phyloP scores from a whole-genome alignment of 306 rosid species.

The Ziziphus jujuba region DNA sequence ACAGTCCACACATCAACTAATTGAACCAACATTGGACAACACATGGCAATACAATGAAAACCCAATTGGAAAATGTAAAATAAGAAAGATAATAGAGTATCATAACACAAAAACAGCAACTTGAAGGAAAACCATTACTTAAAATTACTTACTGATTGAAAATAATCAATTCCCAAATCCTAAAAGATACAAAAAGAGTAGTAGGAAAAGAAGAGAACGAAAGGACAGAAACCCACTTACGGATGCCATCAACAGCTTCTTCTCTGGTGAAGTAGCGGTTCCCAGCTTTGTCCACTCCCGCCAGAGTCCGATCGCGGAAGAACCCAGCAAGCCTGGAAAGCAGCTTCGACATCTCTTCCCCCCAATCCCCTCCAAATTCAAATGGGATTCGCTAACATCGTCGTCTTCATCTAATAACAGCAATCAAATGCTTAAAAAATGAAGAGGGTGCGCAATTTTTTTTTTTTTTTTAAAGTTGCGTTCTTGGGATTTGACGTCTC shows the following conservation, averaged over 20 bases:
- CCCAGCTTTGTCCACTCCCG: conserved; percentile 74
- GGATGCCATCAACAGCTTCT: conserved; percentile 68
- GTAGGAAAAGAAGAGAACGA: neutral
- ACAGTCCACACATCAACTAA: neutral
- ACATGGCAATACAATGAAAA: neutral
- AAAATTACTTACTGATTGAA: neutral
- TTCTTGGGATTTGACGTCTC: too few species aligned
- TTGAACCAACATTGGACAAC: neutral
- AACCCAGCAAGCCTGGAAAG: conserved; percentile 55
- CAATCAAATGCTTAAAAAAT: neutral
- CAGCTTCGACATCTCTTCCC: conserved; percentile 57
- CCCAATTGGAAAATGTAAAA: conserved; percentile 1
- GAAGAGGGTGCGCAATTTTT: neutral
- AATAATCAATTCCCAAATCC: neutral
- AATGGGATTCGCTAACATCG: conserved; percentile 8
- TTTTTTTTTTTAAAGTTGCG: too few species aligned
- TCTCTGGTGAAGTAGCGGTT: conserved; percentile 66
- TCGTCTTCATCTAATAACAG: conserved; percentile 8
- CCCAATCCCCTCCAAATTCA: conserved; percentile 3
- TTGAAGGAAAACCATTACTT: conserved; percentile 7
- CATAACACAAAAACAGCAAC: neutral
- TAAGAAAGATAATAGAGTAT: neutral
- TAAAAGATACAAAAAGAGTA: neutral
- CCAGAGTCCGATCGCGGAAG: conserved; percentile 47
- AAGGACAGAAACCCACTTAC: conserved; percentile 56